A percentile compares a stretch with the other conserved stretches of the same genome.
These are phyloP conservation scores for Penicillium samsonianum DNA, from an alignment of 495 filamentous ascomycete genomes.

Conservation along the genomic window DNA sequence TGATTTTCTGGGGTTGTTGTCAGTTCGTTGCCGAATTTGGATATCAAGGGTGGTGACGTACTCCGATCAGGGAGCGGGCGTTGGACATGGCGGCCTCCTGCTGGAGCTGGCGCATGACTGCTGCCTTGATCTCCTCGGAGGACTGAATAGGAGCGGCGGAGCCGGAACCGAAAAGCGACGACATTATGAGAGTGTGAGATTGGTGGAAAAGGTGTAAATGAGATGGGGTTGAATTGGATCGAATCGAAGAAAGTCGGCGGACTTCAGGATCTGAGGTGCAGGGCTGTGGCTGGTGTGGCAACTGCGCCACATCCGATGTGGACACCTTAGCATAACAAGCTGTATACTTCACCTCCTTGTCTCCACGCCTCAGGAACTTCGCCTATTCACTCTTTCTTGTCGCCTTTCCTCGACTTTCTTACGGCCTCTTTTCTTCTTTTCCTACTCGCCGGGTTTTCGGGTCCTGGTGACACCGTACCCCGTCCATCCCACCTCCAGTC, in stretches of 20 bases:
- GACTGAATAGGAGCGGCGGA: slow-evolving; percentile 39
- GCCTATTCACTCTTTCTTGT: slow-evolving; percentile 24
- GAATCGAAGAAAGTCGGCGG: slow-evolving; percentile 15
- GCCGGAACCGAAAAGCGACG: slow-evolving; percentile 38
- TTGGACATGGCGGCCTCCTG: slow-evolving; percentile 75
- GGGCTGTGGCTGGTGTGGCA: slow-evolving; percentile 27
- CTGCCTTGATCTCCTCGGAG: slow-evolving; percentile 62
- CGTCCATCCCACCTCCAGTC: slow-evolving; percentile 26
- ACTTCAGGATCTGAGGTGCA: slow-evolving; percentile 15
- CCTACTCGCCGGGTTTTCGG: slow-evolving; percentile 22
- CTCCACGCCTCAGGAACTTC: slow-evolving; percentile 12
- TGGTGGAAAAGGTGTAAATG: slow-evolving; percentile 4
- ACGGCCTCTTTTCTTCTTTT: slow-evolving; percentile 16
- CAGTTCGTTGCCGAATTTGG: slow-evolving; percentile 5
- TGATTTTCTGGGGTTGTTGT: slow-evolving; percentile 70
- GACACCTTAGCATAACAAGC: slow-evolving; percentile 33
- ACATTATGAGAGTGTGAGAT: slow-evolving; percentile 32
- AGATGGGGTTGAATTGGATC: slow-evolving; percentile 1
- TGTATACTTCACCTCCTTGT: slow-evolving; percentile 22
- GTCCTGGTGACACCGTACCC: slow-evolving; percentile 35
- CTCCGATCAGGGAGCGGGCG: slow-evolving; percentile 72
- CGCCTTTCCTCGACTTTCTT: slow-evolving; percentile 14
- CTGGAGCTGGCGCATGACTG: slow-evolving; percentile 72
- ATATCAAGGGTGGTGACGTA: slow-evolving; percentile 38
- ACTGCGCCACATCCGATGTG: slow-evolving; percentile 39